phyloP scores from a whole-genome alignment of 2,329 filamentous ascomycete species.

The Diplocarpon mali region DNA sequence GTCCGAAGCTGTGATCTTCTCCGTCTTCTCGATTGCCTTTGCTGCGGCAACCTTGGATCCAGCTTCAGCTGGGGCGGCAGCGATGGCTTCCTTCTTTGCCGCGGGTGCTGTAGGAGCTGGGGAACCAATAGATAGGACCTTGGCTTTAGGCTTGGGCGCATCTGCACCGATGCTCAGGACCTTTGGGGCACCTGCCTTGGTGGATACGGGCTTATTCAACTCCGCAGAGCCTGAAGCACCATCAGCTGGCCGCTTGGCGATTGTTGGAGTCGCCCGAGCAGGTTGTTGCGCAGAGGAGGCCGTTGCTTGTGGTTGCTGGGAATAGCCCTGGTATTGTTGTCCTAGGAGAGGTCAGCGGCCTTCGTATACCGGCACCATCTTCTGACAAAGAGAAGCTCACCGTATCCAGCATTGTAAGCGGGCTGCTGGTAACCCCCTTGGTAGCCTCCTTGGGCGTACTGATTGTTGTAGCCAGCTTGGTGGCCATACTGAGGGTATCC shows the following conservation, averaged over 20 bases:
- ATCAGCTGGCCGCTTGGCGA: conserved; percentile 50
- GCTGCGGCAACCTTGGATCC: conserved; percentile 75
- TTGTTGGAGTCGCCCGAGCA: conserved; percentile 42
- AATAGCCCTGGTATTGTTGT: conserved; percentile 43
- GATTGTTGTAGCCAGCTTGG: conserved; percentile 31
- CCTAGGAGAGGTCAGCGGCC: conserved; percentile 23
- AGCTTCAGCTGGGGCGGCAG: conserved; percentile 43
- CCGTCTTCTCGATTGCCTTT: conserved; percentile 91
- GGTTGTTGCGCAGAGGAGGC: conserved; percentile 30
- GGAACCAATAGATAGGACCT: conserved; percentile 67
- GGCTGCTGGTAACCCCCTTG: conserved; percentile 26
- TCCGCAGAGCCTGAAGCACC: conserved; percentile 35
- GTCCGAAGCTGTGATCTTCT: conserved; percentile 49
- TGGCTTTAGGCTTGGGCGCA: conserved; percentile 43
- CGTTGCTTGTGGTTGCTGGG: conserved; percentile 37
- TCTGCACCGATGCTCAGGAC: conserved; percentile 53
- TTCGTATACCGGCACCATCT: background rate
- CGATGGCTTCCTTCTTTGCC: conserved; percentile 35
- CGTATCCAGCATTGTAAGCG: conserved; percentile 30
- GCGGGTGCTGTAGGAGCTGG: conserved; percentile 34
- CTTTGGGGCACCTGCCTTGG: conserved; percentile 48
- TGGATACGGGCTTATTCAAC: conserved; percentile 39
- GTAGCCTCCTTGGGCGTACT: conserved; percentile 37
- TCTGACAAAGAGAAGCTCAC: conserved; percentile 21
- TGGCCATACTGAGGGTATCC: conserved; percentile 45